Conservation (phyloP, 306 rosid genomes). For the Pyrus bretschneideri region DNA sequence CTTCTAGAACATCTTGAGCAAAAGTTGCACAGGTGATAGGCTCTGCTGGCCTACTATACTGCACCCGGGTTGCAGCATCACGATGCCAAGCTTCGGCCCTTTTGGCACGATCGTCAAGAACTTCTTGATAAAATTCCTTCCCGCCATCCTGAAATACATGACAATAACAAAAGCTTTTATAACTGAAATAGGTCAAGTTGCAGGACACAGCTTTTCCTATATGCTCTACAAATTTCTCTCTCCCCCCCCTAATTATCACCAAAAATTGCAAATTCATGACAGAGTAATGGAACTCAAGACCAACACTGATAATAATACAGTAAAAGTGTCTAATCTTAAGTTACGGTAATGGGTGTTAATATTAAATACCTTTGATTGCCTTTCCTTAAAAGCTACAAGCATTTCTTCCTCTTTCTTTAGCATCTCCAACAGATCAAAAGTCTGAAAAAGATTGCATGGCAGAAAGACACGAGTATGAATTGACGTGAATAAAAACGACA, state of each 20-base stretch:
- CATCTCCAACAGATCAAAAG: constrained; percentile 78
- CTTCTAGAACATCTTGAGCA: constrained; percentile 97
- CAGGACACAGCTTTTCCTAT: neutral
- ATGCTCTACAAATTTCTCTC: neutral
- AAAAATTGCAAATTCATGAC: neutral
- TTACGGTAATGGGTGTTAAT: neutral
- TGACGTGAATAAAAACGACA: neutral
- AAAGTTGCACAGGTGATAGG: constrained; percentile 96
- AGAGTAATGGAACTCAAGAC: neutral
- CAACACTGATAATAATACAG: neutral
- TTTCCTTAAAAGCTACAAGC: constrained; percentile 71
- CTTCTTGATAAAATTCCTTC: constrained; percentile 52
- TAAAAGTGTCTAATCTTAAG: neutral
- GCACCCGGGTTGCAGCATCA: constrained; percentile 53
- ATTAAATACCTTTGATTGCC: constrained; percentile 57
- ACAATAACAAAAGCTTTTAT: neutral
- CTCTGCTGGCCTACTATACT: constrained; percentile 49
- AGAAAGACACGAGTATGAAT: constrained; percentile 15
- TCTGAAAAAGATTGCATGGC: constrained; percentile 35
- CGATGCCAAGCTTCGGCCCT: constrained; percentile 87
- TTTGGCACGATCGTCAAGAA: constrained; percentile 74
- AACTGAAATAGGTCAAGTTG: neutral
- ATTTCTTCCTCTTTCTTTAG: constrained; percentile 86
- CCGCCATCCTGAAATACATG: constrained; percentile 60
- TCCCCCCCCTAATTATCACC: neutral